Percentiles rank a stretch among this genome's conserved stretches.
Evolutionary conservation across 495 filamentous ascomycete genomes (phyloP).

Genomic region (Aspergillus heteromorphus): DNA sequence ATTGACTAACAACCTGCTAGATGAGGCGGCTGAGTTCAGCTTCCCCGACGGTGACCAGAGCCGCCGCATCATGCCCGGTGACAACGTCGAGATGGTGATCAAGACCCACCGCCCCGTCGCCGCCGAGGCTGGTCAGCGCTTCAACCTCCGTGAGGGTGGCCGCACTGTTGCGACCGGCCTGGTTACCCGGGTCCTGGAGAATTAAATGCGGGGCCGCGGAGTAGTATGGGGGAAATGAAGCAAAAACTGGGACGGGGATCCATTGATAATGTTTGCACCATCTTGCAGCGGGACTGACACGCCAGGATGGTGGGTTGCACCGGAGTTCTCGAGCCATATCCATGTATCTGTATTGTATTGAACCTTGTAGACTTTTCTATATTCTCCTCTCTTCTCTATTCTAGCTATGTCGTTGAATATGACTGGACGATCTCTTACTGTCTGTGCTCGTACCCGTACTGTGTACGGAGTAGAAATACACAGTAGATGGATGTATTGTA

Average conservation of each 20-base stretch:
- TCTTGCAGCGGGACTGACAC: conserved; percentile 28
- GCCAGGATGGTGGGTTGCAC: conserved; percentile 18
- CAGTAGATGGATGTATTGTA: no score
- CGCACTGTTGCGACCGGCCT: conserved; percentile 89
- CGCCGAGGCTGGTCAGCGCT: conserved; percentile 80
- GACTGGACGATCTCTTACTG: conserved; percentile 13
- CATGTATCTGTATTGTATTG: conserved; percentile 39
- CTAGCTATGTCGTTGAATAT: conserved; percentile 17
- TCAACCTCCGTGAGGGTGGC: conserved; percentile 96
- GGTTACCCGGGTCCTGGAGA: conserved; percentile 70
- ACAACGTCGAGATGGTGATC: conserved; percentile 96
- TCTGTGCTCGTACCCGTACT: background rate
- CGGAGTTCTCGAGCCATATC: conserved; percentile 41
- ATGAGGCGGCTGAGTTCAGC: conserved; percentile 74
- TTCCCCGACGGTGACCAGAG: conserved; percentile 75
- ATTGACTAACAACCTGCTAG: conserved; percentile 24
- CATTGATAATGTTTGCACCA: conserved; percentile 24
- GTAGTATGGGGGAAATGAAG: conserved; percentile 29
- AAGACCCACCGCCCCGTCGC: conserved; percentile 75
- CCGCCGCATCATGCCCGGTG: conserved; percentile 90
- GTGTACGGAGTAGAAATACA: no score
- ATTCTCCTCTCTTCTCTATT: conserved; percentile 22
- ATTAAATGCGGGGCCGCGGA: conserved; percentile 15
- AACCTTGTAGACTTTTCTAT: conserved; percentile 32
- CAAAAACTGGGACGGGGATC: conserved; percentile 20